Conservation (phyloP, 805 yeast species). For the Saccharomycopsis sp. region DNA sequence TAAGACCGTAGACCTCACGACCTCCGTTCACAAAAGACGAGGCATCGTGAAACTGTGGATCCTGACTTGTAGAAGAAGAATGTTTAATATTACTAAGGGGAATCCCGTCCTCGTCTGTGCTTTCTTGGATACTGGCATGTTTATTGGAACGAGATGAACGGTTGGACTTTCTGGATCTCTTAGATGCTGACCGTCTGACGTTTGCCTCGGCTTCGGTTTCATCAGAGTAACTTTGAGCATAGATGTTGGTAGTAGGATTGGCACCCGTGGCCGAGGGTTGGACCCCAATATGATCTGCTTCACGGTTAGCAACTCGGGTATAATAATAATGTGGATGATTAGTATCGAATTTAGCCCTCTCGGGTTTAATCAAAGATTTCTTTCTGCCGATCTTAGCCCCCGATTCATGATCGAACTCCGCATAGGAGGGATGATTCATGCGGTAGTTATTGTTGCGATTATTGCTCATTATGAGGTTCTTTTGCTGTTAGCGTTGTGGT, state of each 20-base stretch:
- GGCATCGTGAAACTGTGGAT: not conserved
- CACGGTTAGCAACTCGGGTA: constrained; percentile 63
- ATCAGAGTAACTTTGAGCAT: constrained; percentile 14
- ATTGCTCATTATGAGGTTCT: not conserved
- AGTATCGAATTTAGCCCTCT: constrained; percentile 61
- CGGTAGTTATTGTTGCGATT: not conserved
- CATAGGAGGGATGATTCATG: not conserved
- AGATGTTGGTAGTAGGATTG: constrained; percentile 40
- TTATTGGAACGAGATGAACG: constrained; percentile 10
- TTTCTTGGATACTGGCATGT: constrained; percentile 2
- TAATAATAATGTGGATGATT: constrained; percentile 74
- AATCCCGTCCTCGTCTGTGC: constrained; percentile 1
- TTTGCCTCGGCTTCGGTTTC: constrained; percentile 5
- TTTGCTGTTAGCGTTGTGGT: too few species aligned
- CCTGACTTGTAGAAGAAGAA: not conserved
- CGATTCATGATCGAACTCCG: constrained; percentile 13
- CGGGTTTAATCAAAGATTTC: constrained; percentile 77
- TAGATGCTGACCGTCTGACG: constrained; percentile 19
- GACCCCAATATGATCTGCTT: constrained; percentile 53
- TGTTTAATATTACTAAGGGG: constrained; percentile 1
- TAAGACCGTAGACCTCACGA: constrained; percentile 50
- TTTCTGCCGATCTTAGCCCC: constrained; percentile 38
- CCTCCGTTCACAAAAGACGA: constrained; percentile 21
- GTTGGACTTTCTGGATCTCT: constrained; percentile 13
- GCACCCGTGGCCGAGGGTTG: constrained; percentile 70